Evolutionary conservation across 2,329 filamentous ascomycete genomes (phyloP), one percentile per base, ranked within the genome.

Genomic region (Alternaria burnsii): DNA sequence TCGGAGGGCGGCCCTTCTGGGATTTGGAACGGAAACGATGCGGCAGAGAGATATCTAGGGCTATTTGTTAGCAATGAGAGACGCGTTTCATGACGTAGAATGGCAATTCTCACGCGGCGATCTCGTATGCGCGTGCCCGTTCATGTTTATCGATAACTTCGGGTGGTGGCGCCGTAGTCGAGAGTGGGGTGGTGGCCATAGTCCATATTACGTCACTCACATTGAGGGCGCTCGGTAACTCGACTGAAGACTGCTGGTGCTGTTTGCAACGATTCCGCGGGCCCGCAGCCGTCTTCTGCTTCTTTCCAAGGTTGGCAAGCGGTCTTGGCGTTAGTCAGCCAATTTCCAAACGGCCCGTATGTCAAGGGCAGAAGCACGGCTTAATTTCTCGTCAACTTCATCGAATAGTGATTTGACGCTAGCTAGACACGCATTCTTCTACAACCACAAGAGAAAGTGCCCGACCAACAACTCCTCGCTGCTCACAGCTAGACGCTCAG

Each of bases 1-100:
- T 53, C 52, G 20, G 55, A 10, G n/a, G 61, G 58, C 16, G 58
- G 58, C 12, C 61, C 61, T 24, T 46, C 43, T 52, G 46, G 34
- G 22, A 53, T 52, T 5, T 63, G 44, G 46, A 63, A 55, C n/a
- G 61, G 61, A n/a, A 61, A 63, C 38, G 61, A 63, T 28, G 61
- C 61, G 22, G 61, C 61, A 10, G 61, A 55, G 44, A 63, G 54
- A 38, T 63, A 63, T 34, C 61, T 61, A 20, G 43, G 34, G 43
- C 26, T 3, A 16, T 20, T 20, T 40, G 26, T 55, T 28, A 55
- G 53, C 53, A 53, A 38, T 18, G 43, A 14, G 22, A 38, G 34
- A 16, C 38, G 20, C 20, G n/a, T 26, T 36, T 16, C 18, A 20
- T 26, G 38, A 41, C 41, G 18, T 5, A 22, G 14, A n/a, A 18